These are phyloP conservation scores for Aureobasidium sp. DNA, from an alignment of 2,329 filamentous ascomycete species.

Conservation along the genomic window DNA sequence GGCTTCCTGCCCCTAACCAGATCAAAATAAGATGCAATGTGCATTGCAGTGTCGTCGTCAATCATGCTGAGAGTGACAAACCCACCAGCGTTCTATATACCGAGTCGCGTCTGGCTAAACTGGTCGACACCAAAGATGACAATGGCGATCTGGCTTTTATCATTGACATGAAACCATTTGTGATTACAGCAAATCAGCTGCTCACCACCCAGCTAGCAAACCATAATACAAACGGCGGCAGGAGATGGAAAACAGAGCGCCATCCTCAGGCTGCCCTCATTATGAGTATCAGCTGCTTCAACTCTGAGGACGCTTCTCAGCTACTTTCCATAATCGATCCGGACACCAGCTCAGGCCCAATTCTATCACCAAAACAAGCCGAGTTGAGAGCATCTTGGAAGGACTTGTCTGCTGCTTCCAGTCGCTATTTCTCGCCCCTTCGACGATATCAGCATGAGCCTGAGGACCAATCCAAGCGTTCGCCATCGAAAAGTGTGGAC, in stretches of 20 bases:
- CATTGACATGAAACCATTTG: slow-evolving; percentile 23
- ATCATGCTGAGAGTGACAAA: neutral
- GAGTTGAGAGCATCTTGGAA: slow-evolving; percentile 25
- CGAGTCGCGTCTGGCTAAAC: neutral
- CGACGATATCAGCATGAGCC: slow-evolving; percentile 19
- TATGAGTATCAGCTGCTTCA: slow-evolving; percentile 25
- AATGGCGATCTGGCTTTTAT: slow-evolving; percentile 21
- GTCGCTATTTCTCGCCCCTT: slow-evolving; percentile 17
- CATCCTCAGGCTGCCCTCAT: slow-evolving; percentile 20
- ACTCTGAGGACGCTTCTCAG: slow-evolving; percentile 25
- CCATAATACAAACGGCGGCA: slow-evolving; percentile 20
- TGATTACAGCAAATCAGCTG: neutral
- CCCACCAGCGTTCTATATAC: neutral
- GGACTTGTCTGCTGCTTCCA: slow-evolving; percentile 18
- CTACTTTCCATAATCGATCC: slow-evolving; percentile 25
- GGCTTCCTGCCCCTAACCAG: neutral
- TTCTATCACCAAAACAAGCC: slow-evolving; percentile 19
- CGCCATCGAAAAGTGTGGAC: slow-evolving; percentile 17
- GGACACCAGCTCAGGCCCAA: slow-evolving; percentile 9
- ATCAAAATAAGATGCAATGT: neutral
- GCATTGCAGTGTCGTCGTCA: neutral
- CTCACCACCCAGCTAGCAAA: slow-evolving; percentile 16
- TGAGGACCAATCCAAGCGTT: neutral
- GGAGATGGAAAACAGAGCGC: slow-evolving; percentile 16
- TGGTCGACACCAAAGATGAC: slow-evolving; percentile 16